Conservation (phyloP, 2,329 filamentous ascomycete species). For the Botrytis elliptica region DNA sequence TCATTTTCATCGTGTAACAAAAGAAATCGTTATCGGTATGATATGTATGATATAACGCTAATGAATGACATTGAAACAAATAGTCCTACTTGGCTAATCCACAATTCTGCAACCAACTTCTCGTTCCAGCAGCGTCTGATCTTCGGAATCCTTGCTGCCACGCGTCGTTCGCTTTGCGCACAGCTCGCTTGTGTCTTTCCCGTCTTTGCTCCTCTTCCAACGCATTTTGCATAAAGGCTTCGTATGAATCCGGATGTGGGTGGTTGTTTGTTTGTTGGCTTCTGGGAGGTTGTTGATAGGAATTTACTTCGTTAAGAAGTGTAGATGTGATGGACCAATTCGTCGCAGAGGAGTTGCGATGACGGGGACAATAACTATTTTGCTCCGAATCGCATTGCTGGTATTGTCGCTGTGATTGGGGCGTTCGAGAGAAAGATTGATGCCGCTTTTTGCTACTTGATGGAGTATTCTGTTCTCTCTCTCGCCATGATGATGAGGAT, state of each 20-base stretch:
- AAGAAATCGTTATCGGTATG: slow-evolving; percentile 3
- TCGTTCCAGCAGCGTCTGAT: slow-evolving; percentile 1
- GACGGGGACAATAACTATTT: not conserved
- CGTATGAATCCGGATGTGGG: slow-evolving; percentile 2
- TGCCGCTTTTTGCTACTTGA: not conserved
- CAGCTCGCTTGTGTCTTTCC: slow-evolving; percentile 10
- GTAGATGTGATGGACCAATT: slow-evolving; percentile 12
- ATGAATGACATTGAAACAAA: slow-evolving; percentile 1
- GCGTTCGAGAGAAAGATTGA: not conserved
- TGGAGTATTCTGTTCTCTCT: not conserved
- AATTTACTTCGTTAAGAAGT: not conserved
- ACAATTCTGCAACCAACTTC: slow-evolving; percentile 15
- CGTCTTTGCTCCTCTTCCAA: not conserved
- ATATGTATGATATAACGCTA: not conserved
- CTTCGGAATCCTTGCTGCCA: slow-evolving; percentile 15
- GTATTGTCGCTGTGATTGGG: not conserved
- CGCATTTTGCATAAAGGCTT: slow-evolving; percentile 16
- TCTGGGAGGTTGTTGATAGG: not conserved
- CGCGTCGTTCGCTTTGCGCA: not conserved
- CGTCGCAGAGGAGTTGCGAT: not conserved
- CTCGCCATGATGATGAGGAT: not conserved
- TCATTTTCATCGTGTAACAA: not conserved
- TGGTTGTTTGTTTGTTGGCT: not conserved
- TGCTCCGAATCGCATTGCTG: not conserved
- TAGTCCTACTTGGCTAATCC: slow-evolving; percentile 18